phyloP scores from a whole-genome alignment of 176 grass and related monocot genomes.

The Juncus effusus region DNA sequence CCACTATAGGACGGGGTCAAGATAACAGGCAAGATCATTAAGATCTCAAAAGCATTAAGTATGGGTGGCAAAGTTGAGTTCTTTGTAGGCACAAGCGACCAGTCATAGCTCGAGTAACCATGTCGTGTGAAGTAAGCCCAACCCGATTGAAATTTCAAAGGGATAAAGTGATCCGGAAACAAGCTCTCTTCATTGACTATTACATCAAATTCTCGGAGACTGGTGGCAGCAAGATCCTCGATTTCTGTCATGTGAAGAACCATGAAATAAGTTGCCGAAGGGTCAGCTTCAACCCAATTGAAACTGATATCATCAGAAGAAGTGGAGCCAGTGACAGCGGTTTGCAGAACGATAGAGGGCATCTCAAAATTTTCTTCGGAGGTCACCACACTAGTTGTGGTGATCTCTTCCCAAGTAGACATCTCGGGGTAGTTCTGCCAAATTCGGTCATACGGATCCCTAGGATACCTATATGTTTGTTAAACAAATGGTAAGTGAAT shows the following conservation, averaged over 20 bases:
- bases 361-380: neutral
- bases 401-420: conserved; percentile 7
- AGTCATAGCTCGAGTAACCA: neutral
- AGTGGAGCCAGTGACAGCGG: neutral
- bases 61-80: conserved; percentile 38
- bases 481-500: neutral
- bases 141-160: neutral
- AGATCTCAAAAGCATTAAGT: conserved; percentile 39
- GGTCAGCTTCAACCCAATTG: neutral
- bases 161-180: neutral
- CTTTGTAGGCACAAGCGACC: conserved; percentile 13
- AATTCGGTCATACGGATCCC: conserved; percentile 44
- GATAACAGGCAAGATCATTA: neutral
- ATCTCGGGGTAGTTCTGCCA: conserved; percentile 24
- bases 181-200: neutral
- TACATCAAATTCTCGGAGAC: conserved; percentile 12
- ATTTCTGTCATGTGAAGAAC: conserved; percentile 8
- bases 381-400: neutral
- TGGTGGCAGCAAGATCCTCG: neutral
- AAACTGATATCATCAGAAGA: neutral
- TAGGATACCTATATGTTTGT: conserved; percentile 33
- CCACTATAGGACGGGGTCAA: conserved; percentile 14
- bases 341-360: neutral
- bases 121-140: neutral
- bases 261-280: neutral